A percentile compares a stretch with the other conserved stretches of the same genome.
These are phyloP conservation scores for Euphorbia tirucalli DNA, from an alignment of 345 rosid genomes.

Conservation along the genomic window DNA sequence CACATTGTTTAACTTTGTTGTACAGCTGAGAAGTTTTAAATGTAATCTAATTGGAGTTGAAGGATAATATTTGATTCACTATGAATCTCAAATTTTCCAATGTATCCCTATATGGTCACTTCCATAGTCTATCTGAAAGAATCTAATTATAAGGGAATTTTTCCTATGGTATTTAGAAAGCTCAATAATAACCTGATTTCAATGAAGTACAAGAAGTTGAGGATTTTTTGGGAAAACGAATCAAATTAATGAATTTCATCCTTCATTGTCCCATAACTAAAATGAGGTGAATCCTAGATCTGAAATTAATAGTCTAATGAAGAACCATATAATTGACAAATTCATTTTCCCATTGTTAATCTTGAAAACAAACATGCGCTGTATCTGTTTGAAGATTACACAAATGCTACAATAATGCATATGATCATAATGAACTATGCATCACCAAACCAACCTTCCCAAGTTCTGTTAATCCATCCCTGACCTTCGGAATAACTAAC, in stretches of 20 bases:
- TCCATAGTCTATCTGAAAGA: too few relatives aligned
- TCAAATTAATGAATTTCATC: not conserved
- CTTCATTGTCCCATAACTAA: not conserved
- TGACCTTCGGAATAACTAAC: conserved; percentile 31
- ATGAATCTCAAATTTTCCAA: too few relatives aligned
- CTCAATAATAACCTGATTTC: too few relatives aligned
- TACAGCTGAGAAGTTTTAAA: too few relatives aligned
- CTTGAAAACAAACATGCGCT: not conserved
- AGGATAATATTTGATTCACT: too few relatives aligned
- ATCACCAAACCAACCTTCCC: conserved; percentile 22
- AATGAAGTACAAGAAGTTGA: too few relatives aligned
- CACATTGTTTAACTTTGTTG: too few relatives aligned
- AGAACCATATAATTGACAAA: not conserved
- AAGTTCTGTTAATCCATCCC: conserved; percentile 34
- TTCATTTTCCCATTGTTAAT: not conserved
- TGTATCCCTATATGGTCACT: too few relatives aligned
- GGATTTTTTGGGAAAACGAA: not conserved
- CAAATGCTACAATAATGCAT: not conserved
- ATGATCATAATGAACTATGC: not conserved
- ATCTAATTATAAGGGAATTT: too few relatives aligned
- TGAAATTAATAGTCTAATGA: not conserved
- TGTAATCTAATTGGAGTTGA: too few relatives aligned
- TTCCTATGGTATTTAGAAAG: too few relatives aligned
- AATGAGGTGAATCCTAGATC: not conserved
- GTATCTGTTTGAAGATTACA: not conserved